A percentile compares a stretch with the other conserved stretches of the same genome.
Conservation (phyloP, 2,329 filamentous ascomycete species). For the Stachybotrys chartarum region DNA sequence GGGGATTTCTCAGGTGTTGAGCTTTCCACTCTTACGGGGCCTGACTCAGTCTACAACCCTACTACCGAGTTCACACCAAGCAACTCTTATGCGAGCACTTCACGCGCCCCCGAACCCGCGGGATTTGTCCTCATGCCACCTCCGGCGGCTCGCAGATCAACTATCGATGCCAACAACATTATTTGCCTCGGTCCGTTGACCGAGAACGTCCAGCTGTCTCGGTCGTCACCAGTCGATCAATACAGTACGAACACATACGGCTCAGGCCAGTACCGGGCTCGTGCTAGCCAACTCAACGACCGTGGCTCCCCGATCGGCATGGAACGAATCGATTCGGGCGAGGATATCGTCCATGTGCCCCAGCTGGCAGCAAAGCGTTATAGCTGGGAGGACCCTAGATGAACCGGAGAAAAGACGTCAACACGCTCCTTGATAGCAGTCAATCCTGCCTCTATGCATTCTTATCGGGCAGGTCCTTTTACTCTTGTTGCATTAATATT, state of each 20-base stretch:
- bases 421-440: too few relatives aligned
- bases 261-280: conserved; percentile 10
- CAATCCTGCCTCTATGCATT: too few relatives aligned
- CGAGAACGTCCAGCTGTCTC: conserved; percentile 30
- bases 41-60: background rate
- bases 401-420: background rate
- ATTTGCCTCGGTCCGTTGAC: conserved; percentile 50
- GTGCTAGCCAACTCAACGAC: background rate
- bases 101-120: background rate
- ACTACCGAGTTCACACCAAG: background rate
- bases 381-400: conserved; percentile 37
- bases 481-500: background rate
- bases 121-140: background rate
- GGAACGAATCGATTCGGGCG: conserved; percentile 34
- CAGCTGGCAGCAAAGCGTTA: conserved; percentile 42
- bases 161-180: conserved; percentile 45
- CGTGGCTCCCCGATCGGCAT: conserved; percentile 18
- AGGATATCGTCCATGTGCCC: conserved; percentile 43
- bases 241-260: background rate
- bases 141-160: conserved; percentile 33
- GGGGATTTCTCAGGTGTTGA: background rate
- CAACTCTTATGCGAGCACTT: background rate
- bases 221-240: background rate
- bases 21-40: background rate
- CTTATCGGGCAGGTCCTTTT: background rate